Evolutionary conservation across 495 filamentous ascomycete species (phyloP), one percentile per base, ranked within the genome.

Genomic region (Penicillium maclennaniae): DNA sequence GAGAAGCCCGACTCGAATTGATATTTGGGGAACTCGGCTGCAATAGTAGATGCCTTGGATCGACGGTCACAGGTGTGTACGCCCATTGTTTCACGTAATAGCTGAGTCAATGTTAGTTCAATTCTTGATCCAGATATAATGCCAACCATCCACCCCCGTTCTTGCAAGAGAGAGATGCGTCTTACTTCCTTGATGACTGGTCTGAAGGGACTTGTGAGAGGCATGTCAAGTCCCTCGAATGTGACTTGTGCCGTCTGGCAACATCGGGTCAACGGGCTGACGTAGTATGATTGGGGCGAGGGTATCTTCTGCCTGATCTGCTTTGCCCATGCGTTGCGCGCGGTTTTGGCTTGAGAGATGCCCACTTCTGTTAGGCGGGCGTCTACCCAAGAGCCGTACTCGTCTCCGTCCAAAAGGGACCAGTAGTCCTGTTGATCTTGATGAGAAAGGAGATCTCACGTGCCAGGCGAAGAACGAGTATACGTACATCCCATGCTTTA

Each of bases 41-140:
- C 58, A 46, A 95, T 91, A 47, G 66, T 76, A 6, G 80, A 71
- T 55, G 80, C 81, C 21, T 61, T 72, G 36, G 81, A 80, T 0
- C 91, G 79, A 5, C 80, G 79, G 67, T 96, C 91, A 70, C 91
- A 96, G 7, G 89, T 93, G 64, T 95, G 90, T 27, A 83, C 73
- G 17, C 85, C 83, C 50, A 92, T 79, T 1, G 82, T 80, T 67
- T 96, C 91, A 27, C 91, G 81, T 40, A 93, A 67, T 17, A 83
- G 67, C 70, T 74, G 10, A 14, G 1, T 14, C 3, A 34, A 10
- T 14, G 1, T 34, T 14, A 14, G 40, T 17, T 2, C n/a, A n/a
- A n/a, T 39, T 27, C 21, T 0, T 2, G 16, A 27, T 27, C 26
- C 44, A 5, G 1, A 23, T 28, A 10, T 21, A 5, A 14, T 12